Percentiles rank a stretch among this genome's conserved stretches.
Conservation (phyloP, 495 filamentous ascomycete species). For the Hyaloscypha hepaticicola region DNA sequence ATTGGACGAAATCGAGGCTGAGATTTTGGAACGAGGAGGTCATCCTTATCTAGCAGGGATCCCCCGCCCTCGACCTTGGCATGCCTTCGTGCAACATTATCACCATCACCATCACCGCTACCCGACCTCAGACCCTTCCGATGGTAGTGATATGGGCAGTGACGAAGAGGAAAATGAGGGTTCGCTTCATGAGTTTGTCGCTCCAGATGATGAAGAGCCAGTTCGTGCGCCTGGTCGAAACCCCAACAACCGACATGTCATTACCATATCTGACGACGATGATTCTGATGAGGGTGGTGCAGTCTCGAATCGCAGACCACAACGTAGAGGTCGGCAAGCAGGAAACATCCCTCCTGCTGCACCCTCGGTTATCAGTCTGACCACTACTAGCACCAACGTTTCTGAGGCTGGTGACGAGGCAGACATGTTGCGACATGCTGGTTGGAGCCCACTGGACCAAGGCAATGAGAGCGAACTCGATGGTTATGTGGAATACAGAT, state of each 20-base stretch:
- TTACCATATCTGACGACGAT: slow-evolving; percentile 30
- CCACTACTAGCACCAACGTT: slow-evolving; percentile 12
- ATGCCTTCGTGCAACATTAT: slow-evolving; percentile 14
- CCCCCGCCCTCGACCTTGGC: background rate
- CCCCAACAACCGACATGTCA: background rate
- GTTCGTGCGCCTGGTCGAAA: slow-evolving; percentile 1
- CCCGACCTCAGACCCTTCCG: slow-evolving; percentile 9
- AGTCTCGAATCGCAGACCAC: slow-evolving; percentile 22
- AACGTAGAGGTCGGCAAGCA: background rate
- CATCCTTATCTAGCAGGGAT: background rate
- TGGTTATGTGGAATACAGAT: background rate
- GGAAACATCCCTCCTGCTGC: background rate
- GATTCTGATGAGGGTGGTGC: slow-evolving; percentile 33
- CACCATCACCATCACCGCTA: slow-evolving; percentile 24
- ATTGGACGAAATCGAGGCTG: slow-evolving; percentile 3
- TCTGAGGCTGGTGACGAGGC: slow-evolving; percentile 31
- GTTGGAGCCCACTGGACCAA: slow-evolving; percentile 32
- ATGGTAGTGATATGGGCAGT: slow-evolving; percentile 11
- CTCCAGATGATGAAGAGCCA: slow-evolving; percentile 20
- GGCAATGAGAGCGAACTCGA: slow-evolving; percentile 25
- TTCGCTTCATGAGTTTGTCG: slow-evolving; percentile 29
- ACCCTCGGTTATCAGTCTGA: slow-evolving; percentile 9
- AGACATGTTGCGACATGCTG: slow-evolving; percentile 23
- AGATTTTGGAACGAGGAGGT: slow-evolving; percentile 16
- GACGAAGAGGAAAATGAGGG: slow-evolving; percentile 26